phyloP scores from a whole-genome alignment of 179 eudicot species.

The Amaranthus tricolor region DNA sequence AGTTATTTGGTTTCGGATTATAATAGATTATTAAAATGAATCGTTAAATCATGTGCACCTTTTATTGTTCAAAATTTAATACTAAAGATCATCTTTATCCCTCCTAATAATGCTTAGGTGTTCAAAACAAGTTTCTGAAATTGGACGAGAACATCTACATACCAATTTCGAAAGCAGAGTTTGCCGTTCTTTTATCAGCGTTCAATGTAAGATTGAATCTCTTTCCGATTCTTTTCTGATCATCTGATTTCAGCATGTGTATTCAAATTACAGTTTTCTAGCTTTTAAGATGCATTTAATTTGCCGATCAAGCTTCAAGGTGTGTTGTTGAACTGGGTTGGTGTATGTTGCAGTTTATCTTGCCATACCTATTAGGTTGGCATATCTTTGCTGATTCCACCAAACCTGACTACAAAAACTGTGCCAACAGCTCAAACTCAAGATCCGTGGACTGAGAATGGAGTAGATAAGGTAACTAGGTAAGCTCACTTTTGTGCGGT shows the following conservation, averaged over 20 bases:
- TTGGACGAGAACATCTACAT: slow-evolving; percentile 81
- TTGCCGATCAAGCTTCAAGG: background rate
- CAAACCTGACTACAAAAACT: slow-evolving; percentile 51
- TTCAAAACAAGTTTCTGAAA: slow-evolving; percentile 79
- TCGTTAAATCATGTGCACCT: too few relatives aligned
- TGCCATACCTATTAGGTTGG: slow-evolving; percentile 95
- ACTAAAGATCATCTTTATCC: background rate
- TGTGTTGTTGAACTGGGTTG: background rate
- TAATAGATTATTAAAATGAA: too few relatives aligned
- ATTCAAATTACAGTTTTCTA: background rate
- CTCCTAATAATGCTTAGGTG: slow-evolving; percentile 49
- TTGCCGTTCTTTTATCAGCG: slow-evolving; percentile 65
- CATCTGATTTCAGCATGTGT: background rate
- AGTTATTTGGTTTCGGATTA: too few relatives aligned
- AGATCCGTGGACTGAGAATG: slow-evolving; percentile 65
- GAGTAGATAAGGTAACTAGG: slow-evolving; percentile 41
- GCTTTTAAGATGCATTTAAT: background rate
- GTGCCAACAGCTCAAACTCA: slow-evolving; percentile 46
- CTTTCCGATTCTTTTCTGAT: background rate
- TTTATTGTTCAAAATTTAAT: too few relatives aligned
- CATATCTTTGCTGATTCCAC: slow-evolving; percentile 60
- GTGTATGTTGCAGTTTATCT: slow-evolving; percentile 54
- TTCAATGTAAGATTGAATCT: slow-evolving; percentile 62
- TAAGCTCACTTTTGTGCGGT: background rate
- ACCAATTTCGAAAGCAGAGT: slow-evolving; percentile 87